Conservation (phyloP, 768 basidiomycete species). For the Psilocybe tampanensis region DNA sequence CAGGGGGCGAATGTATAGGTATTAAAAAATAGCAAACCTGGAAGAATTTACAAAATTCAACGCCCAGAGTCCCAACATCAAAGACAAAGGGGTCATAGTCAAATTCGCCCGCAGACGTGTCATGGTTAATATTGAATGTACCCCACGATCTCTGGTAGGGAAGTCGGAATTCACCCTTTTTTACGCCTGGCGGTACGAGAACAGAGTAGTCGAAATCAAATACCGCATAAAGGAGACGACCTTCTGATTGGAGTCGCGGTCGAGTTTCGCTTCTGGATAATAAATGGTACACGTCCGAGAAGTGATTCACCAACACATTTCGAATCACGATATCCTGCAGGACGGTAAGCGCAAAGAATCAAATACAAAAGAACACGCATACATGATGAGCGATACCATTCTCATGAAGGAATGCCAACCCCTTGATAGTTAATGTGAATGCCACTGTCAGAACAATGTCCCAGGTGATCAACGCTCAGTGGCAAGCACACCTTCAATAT, state of each 20-base stretch:
- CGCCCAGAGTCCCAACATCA: conserved; percentile 25
- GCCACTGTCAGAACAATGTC: too few species aligned
- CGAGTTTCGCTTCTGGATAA: not conserved
- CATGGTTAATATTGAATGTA: not conserved
- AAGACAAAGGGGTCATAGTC: conserved; percentile 27
- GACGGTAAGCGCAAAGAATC: too few species aligned
- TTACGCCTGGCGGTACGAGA: conserved; percentile 10
- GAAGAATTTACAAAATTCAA: not conserved
- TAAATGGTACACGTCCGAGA: not conserved
- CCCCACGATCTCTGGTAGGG: conserved; percentile 14
- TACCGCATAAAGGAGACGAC: conserved; percentile 16
- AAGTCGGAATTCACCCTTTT: conserved; percentile 1
- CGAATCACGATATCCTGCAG: conserved; percentile 5
- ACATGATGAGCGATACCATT: conserved; percentile 23
- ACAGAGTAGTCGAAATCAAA: conserved; percentile 24
- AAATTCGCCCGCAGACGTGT: conserved; percentile 22
- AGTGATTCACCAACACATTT: conserved; percentile 22
- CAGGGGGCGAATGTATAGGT: conserved; percentile 20
- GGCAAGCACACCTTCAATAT: conserved; percentile 17
- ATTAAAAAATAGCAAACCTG: conserved; percentile 16
- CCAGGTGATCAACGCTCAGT: too few species aligned
- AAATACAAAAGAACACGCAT: not conserved
- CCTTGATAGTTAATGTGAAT: conserved; percentile 5
- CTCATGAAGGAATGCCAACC: conserved; percentile 18
- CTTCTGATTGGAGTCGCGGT: conserved; percentile 4